A percentile compares a stretch with the other conserved stretches of the same genome.
These are phyloP conservation scores for Pseudogymnoascus sp. DNA, from an alignment of 2,329 filamentous ascomycete species.

Conservation along the genomic window DNA sequence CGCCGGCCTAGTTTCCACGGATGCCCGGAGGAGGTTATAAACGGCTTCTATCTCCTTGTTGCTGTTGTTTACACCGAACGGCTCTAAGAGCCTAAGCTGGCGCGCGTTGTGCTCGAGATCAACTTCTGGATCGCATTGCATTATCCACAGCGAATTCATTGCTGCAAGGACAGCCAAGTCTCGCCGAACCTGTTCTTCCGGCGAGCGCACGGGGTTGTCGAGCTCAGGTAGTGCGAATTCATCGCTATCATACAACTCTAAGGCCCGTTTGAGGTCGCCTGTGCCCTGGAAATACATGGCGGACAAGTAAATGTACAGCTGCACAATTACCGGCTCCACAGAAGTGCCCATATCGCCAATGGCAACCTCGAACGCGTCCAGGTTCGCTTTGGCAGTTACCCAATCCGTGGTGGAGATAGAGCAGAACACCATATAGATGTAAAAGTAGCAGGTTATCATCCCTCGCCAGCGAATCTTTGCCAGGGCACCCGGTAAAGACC, in stretches of 20 bases:
- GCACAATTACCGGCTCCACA: conserved; percentile 20
- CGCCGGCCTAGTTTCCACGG: conserved; percentile 52
- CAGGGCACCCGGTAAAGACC: conserved; percentile 21
- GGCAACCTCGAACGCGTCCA: conserved; percentile 20
- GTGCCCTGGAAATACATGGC: conserved; percentile 71
- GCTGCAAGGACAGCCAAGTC: conserved; percentile 59
- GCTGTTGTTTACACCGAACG: conserved; percentile 58
- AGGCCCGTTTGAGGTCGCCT: conserved; percentile 62
- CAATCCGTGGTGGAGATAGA: conserved; percentile 24
- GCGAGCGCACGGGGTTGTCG: conserved; percentile 31
- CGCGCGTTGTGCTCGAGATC: conserved; percentile 50
- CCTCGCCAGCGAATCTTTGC: conserved; percentile 25
- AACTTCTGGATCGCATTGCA: conserved; percentile 52
- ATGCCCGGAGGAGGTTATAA: conserved; percentile 67
- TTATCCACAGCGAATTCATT: conserved; percentile 64
- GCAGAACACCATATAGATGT: conserved; percentile 27
- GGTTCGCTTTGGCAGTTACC: conserved; percentile 20
- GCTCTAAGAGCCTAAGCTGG: conserved; percentile 58
- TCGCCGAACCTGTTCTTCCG: conserved; percentile 42
- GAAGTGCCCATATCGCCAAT: conserved; percentile 19
- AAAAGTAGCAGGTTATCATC: conserved; percentile 25
- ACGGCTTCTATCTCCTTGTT: conserved; percentile 71
- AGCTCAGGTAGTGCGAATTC: conserved; percentile 45
- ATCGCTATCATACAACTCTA: conserved; percentile 56
- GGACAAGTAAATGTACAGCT: conserved; percentile 50